Base-by-base conservation (phyloP, 2,329 filamentous ascomycete species). In the Monascus ruber region DNA sequence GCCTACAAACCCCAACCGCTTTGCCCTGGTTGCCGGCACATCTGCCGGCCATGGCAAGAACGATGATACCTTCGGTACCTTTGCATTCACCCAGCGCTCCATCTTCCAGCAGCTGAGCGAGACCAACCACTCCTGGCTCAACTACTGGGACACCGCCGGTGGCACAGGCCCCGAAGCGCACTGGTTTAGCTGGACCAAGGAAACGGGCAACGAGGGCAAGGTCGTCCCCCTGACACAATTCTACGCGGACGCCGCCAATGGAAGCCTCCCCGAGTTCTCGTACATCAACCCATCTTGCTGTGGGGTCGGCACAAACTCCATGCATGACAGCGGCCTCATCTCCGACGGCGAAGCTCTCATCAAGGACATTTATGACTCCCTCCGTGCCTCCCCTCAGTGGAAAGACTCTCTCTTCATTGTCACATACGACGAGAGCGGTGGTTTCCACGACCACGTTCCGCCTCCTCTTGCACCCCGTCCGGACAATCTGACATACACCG, bases 1-100 rank as follows among this genome's bases (percentile, higher is more conserved):
- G 62, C 64, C 63, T 5, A 68, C 65, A 29, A 57, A 68, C 49
- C 66, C 65, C 25, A 69, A 69, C 58, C 63, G 59, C 11, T 48
- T 53, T 2, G 56, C 48, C 5, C 47, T 58, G 5, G 35, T 54
- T 24, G 50, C 58, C 3, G 58, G 59, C 2, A 61, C 58, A 11
- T 51, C 58, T 0, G 43, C 47, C 25, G 59, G 59, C 27, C 59
- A 62, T 35, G 59, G 59, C 3, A 46, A 43, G 26, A 61, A 62
- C 32, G 58, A 62, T 34, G 42, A 50, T 1, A 41, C 39, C 5
- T 60, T 62, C 37, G 42, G 17, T 17, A 17, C 17, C 17, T 17
- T 17, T 17, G 17, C 17, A 17, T 17, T 17, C 17, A 17, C 17
- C 17, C 17, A 17, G 17, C 17, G 17, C 35, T 55, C 56, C 41